phyloP scores from a whole-genome alignment of 345 rosid species.

The Citrus medica region DNA sequence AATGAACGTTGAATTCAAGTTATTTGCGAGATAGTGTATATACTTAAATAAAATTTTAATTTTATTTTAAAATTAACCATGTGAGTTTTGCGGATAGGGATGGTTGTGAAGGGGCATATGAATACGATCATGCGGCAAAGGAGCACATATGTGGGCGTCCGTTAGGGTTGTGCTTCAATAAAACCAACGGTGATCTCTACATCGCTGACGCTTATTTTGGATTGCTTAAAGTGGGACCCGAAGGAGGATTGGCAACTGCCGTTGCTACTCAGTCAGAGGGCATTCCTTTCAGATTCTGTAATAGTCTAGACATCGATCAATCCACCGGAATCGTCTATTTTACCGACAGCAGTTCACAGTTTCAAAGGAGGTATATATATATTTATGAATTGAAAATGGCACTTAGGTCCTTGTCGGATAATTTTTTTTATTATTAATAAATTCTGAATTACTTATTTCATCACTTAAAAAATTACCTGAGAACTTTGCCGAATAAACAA shows the following conservation, averaged over 20 bases:
- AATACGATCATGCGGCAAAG: not conserved
- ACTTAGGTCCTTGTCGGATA: too few species aligned
- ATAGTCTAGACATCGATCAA: constrained; percentile 35
- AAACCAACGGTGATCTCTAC: constrained; percentile 33
- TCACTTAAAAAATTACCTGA: too few species aligned
- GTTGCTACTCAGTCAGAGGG: constrained; percentile 23
- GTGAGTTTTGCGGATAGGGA: not conserved
- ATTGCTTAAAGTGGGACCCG: constrained; percentile 31
- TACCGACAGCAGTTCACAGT: constrained; percentile 34
- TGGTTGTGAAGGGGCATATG: constrained; percentile 26
- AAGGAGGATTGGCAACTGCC: constrained; percentile 26
- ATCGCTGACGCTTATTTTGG: constrained; percentile 49
- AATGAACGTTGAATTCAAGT: too few species aligned
- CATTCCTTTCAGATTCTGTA: constrained; percentile 25
- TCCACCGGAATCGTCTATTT: constrained; percentile 30
- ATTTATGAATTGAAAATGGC: too few species aligned
- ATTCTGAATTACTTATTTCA: too few species aligned
- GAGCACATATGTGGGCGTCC: constrained; percentile 48
- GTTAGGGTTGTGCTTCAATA: constrained; percentile 32
- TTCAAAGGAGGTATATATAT: constrained; percentile 29
- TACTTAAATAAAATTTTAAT: too few species aligned
- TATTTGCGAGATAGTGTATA: too few species aligned
- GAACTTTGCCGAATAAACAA: too few species aligned
- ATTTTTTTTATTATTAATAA: too few species aligned
- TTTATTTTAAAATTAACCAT: too few species aligned